Conservation (phyloP, 2,329 filamentous ascomycete genomes). For the Mycosphaerella sp. region DNA sequence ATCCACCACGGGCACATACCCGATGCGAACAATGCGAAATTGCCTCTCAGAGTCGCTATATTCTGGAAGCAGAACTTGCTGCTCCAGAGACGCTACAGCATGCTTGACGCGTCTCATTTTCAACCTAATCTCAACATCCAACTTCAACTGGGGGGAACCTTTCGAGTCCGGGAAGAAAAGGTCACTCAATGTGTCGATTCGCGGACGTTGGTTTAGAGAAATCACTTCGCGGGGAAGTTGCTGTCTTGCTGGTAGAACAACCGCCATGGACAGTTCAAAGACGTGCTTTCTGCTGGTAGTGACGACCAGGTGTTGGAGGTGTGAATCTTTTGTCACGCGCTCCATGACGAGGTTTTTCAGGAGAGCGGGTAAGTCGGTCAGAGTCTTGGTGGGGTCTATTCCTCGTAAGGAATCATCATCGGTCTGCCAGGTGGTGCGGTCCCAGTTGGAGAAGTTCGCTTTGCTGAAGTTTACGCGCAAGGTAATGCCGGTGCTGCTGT, state of each 20-base stretch:
- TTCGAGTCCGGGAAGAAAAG: neutral
- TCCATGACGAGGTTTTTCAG: neutral
- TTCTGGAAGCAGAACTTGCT: neutral
- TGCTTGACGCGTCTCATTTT: neutral
- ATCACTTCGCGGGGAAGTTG: neutral
- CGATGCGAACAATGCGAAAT: conserved; percentile 5
- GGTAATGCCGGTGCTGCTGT: neutral
- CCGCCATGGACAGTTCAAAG: neutral
- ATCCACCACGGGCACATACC: conserved; percentile 1
- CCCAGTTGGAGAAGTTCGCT: neutral
- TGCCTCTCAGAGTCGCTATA: neutral
- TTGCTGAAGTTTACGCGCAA: neutral
- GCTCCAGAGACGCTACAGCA: neutral
- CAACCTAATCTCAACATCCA: neutral
- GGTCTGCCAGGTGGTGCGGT: neutral
- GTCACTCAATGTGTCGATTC: neutral
- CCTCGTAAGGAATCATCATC: neutral
- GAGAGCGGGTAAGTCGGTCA: neutral
- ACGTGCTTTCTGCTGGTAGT: neutral
- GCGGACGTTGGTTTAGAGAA: neutral
- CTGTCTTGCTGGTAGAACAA: neutral
- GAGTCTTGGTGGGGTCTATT: neutral
- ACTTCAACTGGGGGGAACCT: neutral
- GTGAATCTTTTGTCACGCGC: neutral
- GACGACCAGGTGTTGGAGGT: neutral